Base-by-base conservation (phyloP, 306 rosid genomes). In the cucumber (Cucumis sativus) region DNA sequence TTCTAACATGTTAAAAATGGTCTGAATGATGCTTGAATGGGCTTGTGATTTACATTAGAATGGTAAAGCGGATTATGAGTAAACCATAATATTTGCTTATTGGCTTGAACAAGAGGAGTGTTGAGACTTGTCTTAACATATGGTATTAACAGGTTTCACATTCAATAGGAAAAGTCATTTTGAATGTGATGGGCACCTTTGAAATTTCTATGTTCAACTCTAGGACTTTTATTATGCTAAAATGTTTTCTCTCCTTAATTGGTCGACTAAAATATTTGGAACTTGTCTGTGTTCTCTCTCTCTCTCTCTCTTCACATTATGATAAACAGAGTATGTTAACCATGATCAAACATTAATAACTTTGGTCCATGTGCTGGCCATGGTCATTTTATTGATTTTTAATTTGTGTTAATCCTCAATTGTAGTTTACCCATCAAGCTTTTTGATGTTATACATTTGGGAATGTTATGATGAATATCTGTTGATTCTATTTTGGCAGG, bases 401-500 rank as follows among this genome's bases (percentile, higher is more conserved):
- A 49, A 49, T 72, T 6, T 49, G 62, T 72, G 57, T 51, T 70
- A 8, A 25, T 30, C 57, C 62, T 30, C 45, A 3, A 23, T n/a
- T 23, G 21, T 18, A 21, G 59, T 17, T 72, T 8, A 51, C 62
- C 15, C 21, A 17, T 14, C 28, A 51, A 51, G 47, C 3, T 73
- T 73, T 70, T 23, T 28, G 20, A 51, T 49, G 43, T 37, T 71
- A 71, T 71, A 49, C 59, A 49, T 49, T 67, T 25, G 7, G 37
- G 39, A 13, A 47, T 47, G 2, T 0, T 45, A 1, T 41, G 75
- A 23, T 47, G 4, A 33, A 25, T 49, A 15, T 51, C 16, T 51
- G 45, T 72, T 47, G 76, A 45, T 47, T 51, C n/a, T 52, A 17
- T 52, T 17, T 17, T 25, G 77, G 6, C 85, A 96, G 99, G 52